Percentiles rank a stretch among this genome's conserved stretches.
phyloP scores from a whole-genome alignment of 371 early-diverging fungal species.

The Mucor mucedo region DNA sequence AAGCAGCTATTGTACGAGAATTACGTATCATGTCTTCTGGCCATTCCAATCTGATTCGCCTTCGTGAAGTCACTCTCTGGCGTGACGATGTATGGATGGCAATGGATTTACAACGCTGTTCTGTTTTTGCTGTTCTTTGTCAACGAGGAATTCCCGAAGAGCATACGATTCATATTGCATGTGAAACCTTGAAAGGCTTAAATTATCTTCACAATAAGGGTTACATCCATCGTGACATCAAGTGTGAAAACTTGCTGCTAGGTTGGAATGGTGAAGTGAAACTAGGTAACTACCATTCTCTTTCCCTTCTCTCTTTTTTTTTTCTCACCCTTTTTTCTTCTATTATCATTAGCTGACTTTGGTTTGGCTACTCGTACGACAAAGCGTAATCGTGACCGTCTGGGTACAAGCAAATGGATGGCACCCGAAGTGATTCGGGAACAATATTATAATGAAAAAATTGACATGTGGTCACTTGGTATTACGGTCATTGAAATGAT shows the following conservation, averaged over 20 bases:
- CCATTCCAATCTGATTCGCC: conserved; percentile 49
- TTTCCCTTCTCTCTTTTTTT: conserved; percentile 30
- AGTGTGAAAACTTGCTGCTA: conserved; percentile 97
- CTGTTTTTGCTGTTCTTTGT: conserved; percentile 57
- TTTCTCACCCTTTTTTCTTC: neutral
- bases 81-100: conserved; percentile 62
- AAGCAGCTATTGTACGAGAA: conserved; percentile 55
- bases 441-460: conserved; percentile 81
- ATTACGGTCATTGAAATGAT: conserved; percentile 50
- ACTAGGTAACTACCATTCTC: conserved; percentile 73
- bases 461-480: conserved; percentile 53
- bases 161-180: conserved; percentile 49
- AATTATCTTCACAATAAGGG: conserved; percentile 91
- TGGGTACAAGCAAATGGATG: conserved; percentile 98
- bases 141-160: conserved; percentile 60
- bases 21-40: conserved; percentile 58
- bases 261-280: conserved; percentile 95
- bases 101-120: conserved; percentile 56
- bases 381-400: conserved; percentile 73
- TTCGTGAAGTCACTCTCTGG: conserved; percentile 57
- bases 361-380: conserved; percentile 50
- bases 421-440: conserved; percentile 96
- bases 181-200: conserved; percentile 74
- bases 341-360: conserved; percentile 42
- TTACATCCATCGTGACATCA: conserved; percentile 97